Percentiles rank a stretch among this genome's conserved stretches.
Evolutionary conservation across 805 yeast genomes (phyloP).

Genomic region (Yamadazyma olivae): DNA sequence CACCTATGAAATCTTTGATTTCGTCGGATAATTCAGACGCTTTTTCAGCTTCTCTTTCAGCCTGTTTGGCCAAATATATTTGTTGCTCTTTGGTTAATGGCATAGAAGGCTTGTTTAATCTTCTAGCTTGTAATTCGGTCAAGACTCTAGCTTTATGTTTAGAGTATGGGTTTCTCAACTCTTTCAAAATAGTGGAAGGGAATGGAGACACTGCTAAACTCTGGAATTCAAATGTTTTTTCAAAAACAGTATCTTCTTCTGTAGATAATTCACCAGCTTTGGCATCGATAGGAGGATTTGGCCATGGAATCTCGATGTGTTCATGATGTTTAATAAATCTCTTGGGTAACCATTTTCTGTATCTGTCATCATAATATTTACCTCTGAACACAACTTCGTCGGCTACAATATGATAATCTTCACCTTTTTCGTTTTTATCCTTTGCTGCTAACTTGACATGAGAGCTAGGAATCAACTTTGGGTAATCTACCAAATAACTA

Average conservation of each 20-base stretch:
- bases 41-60: slow-evolving; percentile 31
- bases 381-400: slow-evolving; percentile 68
- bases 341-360: slow-evolving; percentile 70
- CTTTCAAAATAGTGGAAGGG: slow-evolving; percentile 61
- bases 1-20: slow-evolving; percentile 53
- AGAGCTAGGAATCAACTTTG: slow-evolving; percentile 55
- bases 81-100: slow-evolving; percentile 65
- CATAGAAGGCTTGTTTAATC: slow-evolving; percentile 69
- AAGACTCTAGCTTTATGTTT: slow-evolving; percentile 55
- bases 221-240: slow-evolving; percentile 72
- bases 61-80: slow-evolving; percentile 53
- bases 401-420: slow-evolving; percentile 70
- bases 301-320: slow-evolving; percentile 84
- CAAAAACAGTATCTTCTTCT: slow-evolving; percentile 52
- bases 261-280: slow-evolving; percentile 64
- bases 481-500: slow-evolving; percentile 69
- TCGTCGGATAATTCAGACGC: slow-evolving; percentile 49
- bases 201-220: slow-evolving; percentile 64
- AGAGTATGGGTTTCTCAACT: slow-evolving; percentile 76
- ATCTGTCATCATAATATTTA: slow-evolving; percentile 68
- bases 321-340: slow-evolving; percentile 72
- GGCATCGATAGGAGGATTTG: slow-evolving; percentile 54
- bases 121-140: slow-evolving; percentile 59
- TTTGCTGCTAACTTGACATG: slow-evolving; percentile 78
- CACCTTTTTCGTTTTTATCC: slow-evolving; percentile 63